Evolutionary conservation across 306 rosid species (phyloP), one percentile per base, ranked within the genome.

Genomic region (Myrica gale): DNA sequence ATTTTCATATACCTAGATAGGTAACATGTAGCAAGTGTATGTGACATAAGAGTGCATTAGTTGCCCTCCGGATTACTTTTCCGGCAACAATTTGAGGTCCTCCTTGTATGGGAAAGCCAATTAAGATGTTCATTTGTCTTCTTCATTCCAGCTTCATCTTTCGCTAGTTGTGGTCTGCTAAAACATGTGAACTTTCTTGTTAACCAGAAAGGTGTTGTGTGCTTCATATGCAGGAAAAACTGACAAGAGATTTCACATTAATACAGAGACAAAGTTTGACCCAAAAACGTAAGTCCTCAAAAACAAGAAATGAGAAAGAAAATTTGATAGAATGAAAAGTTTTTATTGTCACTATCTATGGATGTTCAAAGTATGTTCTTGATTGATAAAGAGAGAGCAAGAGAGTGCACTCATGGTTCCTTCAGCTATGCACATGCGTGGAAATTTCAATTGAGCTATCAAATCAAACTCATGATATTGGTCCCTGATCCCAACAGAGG

Each of bases 401-500:
- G 57, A 0, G 57, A 4, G 57, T 5, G 20, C 17, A 12, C 16
- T 0, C 20, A 52, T 10, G 6, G n/a, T 52, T 52, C 56, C 17
- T 52, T 52, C 56, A 52, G 6, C 56, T 52, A 19, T 15, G 8
- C 4, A 52, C 7, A 13, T 5, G 6, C 57, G 17, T 52, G 20
- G 17, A 52, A 52, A 4, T 52, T 52, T 16, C 17, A 8, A 16
- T 19, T 52, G 1, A 52, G 4, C 4, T 5, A 16, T 52, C 9
- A 52, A 52, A 52, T 32, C 37, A 32, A 32, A 32, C 37, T 32
- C 37, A 26, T 60, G 42, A 60, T 60, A 41, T 60, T 60, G 67
- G 67, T 26, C 67, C 67, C 26, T 60, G 67, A 60, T 23, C 67
- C n/a, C 43, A 19, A 26, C 67, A 60, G 67, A 12, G 67, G 67